Evolutionary conservation across 129 eudicot genomes (phyloP).

Genomic region (Helianthus annuus): HanXRQr2.0-SUNRISE NC_035444.2:38960257-38960756

Average conservation of each 20-base stretch:
- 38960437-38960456: slow-evolving; percentile 61
- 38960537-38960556: slow-evolving; percentile 52
- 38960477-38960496: slow-evolving; percentile 44
- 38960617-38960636: slow-evolving; percentile 39
- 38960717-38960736: slow-evolving; percentile 71
- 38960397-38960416: slow-evolving; percentile 71
- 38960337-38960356: slow-evolving; percentile 46
- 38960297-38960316: slow-evolving; percentile 60
- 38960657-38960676: slow-evolving; percentile 70
- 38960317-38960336: slow-evolving; percentile 44
- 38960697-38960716: slow-evolving; percentile 72
- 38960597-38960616: slow-evolving; percentile 46
- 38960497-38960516: slow-evolving; percentile 26
- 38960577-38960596: slow-evolving; percentile 56
- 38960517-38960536: slow-evolving; percentile 28
- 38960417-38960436: slow-evolving; percentile 57
- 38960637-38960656: slow-evolving; percentile 65
- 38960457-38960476: slow-evolving; percentile 58
- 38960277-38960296: slow-evolving; percentile 58
- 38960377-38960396: slow-evolving; percentile 40
- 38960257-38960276: slow-evolving; percentile 42
- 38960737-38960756: slow-evolving; percentile 51
- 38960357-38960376: slow-evolving; percentile 12
- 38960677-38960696: slow-evolving; percentile 54
- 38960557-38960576: slow-evolving; percentile 57